Evolutionary conservation across 2,329 filamentous ascomycete genomes (phyloP).

Genomic region (Tricladium varicosporioides): DNA sequence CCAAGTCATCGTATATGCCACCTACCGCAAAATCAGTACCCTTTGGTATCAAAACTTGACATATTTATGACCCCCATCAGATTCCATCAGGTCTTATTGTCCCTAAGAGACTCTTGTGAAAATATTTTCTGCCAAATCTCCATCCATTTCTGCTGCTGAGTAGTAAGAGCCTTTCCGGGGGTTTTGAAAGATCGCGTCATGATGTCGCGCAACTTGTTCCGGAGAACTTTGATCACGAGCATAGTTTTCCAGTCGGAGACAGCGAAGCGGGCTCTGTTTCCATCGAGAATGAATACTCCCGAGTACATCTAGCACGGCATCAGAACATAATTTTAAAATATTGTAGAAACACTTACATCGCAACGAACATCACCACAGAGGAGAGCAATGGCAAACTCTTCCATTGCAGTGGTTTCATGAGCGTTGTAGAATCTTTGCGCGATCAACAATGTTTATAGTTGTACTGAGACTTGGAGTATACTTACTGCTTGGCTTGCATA

Average conservation of each 20-base stretch:
- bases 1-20: too few relatives aligned
- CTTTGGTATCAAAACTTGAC: too few relatives aligned
- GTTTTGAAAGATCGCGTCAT: constrained; percentile 68
- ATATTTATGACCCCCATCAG: too few relatives aligned
- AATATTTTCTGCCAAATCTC: constrained; percentile 73
- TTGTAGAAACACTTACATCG: constrained; percentile 53
- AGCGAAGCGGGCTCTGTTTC: constrained; percentile 80
- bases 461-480: constrained; percentile 18
- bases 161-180: constrained; percentile 59
- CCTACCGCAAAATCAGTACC: too few relatives aligned
- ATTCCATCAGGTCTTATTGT: constrained; percentile 19
- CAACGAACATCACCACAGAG: constrained; percentile 87
- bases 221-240: constrained; percentile 81
- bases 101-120: constrained; percentile 35
- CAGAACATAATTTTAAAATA: too few relatives aligned
- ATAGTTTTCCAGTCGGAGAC: constrained; percentile 87
- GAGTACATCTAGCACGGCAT: constrained; percentile 64
- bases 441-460: constrained; percentile 10
- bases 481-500: constrained; percentile 83
- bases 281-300: constrained; percentile 82
- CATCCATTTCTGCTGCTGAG: constrained; percentile 71
- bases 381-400: constrained; percentile 79
- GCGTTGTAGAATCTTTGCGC: constrained; percentile 73
- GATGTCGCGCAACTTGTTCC: constrained; percentile 71
- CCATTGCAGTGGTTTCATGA: constrained; percentile 78